Percentiles rank a stretch among this genome's conserved stretches.
Conservation (phyloP, 148 eudicot genomes). For the Persicaria tinctoria region DNA sequence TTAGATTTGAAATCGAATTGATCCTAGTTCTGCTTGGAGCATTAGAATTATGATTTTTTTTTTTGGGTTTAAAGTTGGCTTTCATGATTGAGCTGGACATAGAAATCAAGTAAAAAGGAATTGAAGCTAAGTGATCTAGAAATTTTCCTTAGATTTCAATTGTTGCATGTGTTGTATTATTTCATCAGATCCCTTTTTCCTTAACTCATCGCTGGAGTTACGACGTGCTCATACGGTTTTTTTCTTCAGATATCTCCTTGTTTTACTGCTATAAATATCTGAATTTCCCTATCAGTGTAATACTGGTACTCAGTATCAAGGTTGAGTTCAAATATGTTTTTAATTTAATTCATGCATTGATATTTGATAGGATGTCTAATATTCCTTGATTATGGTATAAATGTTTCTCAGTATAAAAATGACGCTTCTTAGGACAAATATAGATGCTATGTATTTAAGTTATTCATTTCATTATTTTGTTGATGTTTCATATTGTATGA, state of each 20-base stretch:
- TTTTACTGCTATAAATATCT: too few relatives aligned
- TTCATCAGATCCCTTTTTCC: background rate
- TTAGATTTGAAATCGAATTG: constrained; percentile 5
- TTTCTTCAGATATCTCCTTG: background rate
- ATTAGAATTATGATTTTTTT: background rate
- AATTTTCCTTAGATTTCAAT: background rate
- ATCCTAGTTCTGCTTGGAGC: background rate
- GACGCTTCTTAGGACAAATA: too few relatives aligned
- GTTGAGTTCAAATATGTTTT: too few relatives aligned
- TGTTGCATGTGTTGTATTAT: background rate
- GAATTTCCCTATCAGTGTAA: too few relatives aligned
- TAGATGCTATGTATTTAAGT: background rate
- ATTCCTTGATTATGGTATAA: too few relatives aligned
- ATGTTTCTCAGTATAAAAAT: too few relatives aligned
- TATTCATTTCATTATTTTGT: background rate
- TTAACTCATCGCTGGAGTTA: background rate
- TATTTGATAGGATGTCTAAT: too few relatives aligned
- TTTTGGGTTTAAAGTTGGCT: background rate
- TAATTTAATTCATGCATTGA: too few relatives aligned
- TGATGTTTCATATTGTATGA: background rate
- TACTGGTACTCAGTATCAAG: too few relatives aligned
- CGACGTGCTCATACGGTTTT: background rate
- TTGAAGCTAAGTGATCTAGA: background rate
- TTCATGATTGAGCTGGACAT: background rate
- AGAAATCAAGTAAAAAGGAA: background rate